phyloP scores from a whole-genome alignment of 768 basidiomycete genomes.

The Lactarius hengduanensis region DNA sequence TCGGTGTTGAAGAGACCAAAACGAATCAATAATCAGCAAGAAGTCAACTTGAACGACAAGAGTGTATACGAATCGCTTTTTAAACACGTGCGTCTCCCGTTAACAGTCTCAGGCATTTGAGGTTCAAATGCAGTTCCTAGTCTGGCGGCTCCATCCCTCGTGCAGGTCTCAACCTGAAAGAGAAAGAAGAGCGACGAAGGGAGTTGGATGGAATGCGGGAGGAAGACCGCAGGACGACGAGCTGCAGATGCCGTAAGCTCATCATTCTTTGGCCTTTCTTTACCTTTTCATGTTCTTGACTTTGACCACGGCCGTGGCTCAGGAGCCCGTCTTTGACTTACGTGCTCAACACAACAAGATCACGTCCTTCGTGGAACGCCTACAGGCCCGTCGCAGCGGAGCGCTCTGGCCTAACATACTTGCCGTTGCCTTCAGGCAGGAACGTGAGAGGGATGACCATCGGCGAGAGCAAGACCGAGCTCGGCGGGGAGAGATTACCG shows the following conservation, averaged over 20 bases:
- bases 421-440: slow-evolving; percentile 27
- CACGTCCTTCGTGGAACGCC: slow-evolving; percentile 28
- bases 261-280: not conserved
- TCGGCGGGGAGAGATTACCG: slow-evolving; percentile 5
- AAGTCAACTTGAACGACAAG: slow-evolving; percentile 31
- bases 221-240: slow-evolving; percentile 33
- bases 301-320: not conserved
- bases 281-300: not conserved
- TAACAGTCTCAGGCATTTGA: not conserved
- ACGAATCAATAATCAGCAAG: slow-evolving; percentile 23
- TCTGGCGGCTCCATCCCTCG: slow-evolving; percentile 28
- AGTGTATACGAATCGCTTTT: slow-evolving; percentile 30
- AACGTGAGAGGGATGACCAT: slow-evolving; percentile 26
- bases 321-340: slow-evolving; percentile 32
- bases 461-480: slow-evolving; percentile 24
- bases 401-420: slow-evolving; percentile 31
- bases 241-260: slow-evolving; percentile 27
- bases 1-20: slow-evolving; percentile 26
- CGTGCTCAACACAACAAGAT: slow-evolving; percentile 33
- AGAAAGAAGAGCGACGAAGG: slow-evolving; percentile 33
- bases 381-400: slow-evolving; percentile 26
- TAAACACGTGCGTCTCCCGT: slow-evolving; percentile 28
- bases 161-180: slow-evolving; percentile 31
- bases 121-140: slow-evolving; percentile 17
- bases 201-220: slow-evolving; percentile 34